These are phyloP conservation scores for Penicillium sp. DNA, from an alignment of 2,329 filamentous ascomycete species.

Conservation along the genomic window DNA sequence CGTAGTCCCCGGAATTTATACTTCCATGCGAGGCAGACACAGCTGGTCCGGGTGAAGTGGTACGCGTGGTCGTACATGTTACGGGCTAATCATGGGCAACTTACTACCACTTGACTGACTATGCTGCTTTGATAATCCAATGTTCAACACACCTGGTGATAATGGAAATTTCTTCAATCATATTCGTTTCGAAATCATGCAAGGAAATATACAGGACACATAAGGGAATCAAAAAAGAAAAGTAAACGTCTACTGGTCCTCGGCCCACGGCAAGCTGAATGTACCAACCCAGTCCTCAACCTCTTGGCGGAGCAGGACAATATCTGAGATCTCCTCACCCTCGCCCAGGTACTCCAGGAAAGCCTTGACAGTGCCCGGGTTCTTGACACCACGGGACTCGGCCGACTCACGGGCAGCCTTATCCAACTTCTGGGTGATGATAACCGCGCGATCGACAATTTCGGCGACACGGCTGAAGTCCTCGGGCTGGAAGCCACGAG, in stretches of 20 bases:
- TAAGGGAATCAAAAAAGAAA: constrained; percentile 8
- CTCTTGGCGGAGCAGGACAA: constrained; percentile 82
- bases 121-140: too few relatives aligned
- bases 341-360: constrained; percentile 86
- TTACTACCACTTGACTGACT: too few relatives aligned
- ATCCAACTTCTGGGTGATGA: constrained; percentile 72
- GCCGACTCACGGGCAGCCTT: constrained; percentile 66
- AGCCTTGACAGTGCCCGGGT: constrained; percentile 97
- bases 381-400: constrained; percentile 80
- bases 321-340: constrained; percentile 74
- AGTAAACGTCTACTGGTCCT: constrained; percentile 50
- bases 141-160: not conserved
- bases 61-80: too few relatives aligned
- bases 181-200: constrained; percentile 26
- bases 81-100: too few relatives aligned
- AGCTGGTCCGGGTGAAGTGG: too few relatives aligned
- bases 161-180: constrained; percentile 16
- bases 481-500: constrained; percentile 79
- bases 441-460: constrained; percentile 78
- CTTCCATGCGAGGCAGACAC: too few relatives aligned
- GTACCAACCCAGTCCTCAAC: constrained; percentile 81
- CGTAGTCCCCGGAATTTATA: too few relatives aligned
- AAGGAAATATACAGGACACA: constrained; percentile 18
- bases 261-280: constrained; percentile 83
- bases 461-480: constrained; percentile 86